Evolutionary conservation across 306 rosid genomes (phyloP), one percentile per base, ranked within the genome.

Genomic region (Phaseolus lunatus): DNA sequence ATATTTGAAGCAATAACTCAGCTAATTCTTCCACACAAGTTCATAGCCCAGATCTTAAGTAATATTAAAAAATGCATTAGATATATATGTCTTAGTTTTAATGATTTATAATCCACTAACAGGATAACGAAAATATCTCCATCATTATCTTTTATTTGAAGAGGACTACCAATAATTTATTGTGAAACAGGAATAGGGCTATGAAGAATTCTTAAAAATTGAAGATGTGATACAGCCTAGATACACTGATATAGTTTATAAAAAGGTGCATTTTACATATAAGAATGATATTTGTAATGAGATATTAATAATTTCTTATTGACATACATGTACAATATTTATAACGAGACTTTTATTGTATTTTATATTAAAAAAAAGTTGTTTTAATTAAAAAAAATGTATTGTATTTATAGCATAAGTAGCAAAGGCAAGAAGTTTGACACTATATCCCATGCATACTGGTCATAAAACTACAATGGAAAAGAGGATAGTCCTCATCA

Each of bases 1-100:
- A 35, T 13, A 59, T 48, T 79, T 39, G 50, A 23, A 78, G 72
- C 39, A 83, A 39, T 37, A 61, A 20, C 15, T 29, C 52, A 56
- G 50, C 50, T 54, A 72, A 39, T n/a, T 76, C 47, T 61, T 62
- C 33, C 39, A 71, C 78, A 71, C 6, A 5, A 31, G 52, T 11
- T 29, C 27, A 22, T 56, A 10, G 50, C 62, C 19, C 45, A 43
- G 29, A 72, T 56, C 75, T 43, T 5, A 63, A 66, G 14, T 23
- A 64, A 72, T 47, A 77, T 72, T 48, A 45, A 72, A 70, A 49
- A 78, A n/a, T 18, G 59, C 26, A 16, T 27, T 12, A 24, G 20
- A 33, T 19, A 67, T 16, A 67, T 16, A 67, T 20, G 16, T 52
- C 35, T 69, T 47, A 53, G 13, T 33, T 53, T 66, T 63, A 80